phyloP scores from a whole-genome alignment of 495 filamentous ascomycete genomes.

The Entonaema liquescens region DNA sequence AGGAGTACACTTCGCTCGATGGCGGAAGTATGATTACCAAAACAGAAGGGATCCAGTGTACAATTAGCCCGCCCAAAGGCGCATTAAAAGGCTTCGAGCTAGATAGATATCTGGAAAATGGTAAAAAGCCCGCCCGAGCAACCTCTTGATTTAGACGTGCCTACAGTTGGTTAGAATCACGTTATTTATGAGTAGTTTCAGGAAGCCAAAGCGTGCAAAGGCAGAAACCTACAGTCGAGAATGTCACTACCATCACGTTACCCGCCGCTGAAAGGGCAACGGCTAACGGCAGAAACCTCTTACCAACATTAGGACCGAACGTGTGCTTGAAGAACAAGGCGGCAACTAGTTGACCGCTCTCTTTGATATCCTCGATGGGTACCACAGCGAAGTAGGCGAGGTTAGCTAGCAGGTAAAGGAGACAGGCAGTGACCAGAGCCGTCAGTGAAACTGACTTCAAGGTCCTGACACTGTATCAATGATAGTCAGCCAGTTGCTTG shows the following conservation, averaged over 20 bases:
- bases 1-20: slow-evolving; percentile 72
- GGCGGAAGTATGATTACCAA: slow-evolving; percentile 72
- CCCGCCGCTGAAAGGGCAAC: slow-evolving; percentile 74
- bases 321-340: slow-evolving; percentile 74
- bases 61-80: slow-evolving; percentile 70
- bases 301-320: slow-evolving; percentile 68
- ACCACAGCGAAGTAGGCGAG: slow-evolving; percentile 74
- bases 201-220: not conserved
- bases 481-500: not conserved
- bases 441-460: slow-evolving; percentile 69
- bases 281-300: slow-evolving; percentile 66
- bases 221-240: slow-evolving; percentile 59
- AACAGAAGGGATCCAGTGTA: slow-evolving; percentile 73
- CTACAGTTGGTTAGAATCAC: slow-evolving; percentile 46
- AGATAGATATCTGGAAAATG: slow-evolving; percentile 67
- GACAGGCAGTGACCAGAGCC: slow-evolving; percentile 67
- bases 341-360: slow-evolving; percentile 71
- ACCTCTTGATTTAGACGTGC: slow-evolving; percentile 66
- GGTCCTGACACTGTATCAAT: slow-evolving; percentile 57
- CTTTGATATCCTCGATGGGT: slow-evolving; percentile 72
- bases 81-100: slow-evolving; percentile 74
- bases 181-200: not conserved
- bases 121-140: slow-evolving; percentile 67
- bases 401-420: slow-evolving; percentile 75
- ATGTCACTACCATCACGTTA: slow-evolving; percentile 83